Evolutionary conservation across 495 filamentous ascomycete species (phyloP), one percentile per base, ranked within the genome.

Genomic region (Talaromyces adpressus): DNA sequence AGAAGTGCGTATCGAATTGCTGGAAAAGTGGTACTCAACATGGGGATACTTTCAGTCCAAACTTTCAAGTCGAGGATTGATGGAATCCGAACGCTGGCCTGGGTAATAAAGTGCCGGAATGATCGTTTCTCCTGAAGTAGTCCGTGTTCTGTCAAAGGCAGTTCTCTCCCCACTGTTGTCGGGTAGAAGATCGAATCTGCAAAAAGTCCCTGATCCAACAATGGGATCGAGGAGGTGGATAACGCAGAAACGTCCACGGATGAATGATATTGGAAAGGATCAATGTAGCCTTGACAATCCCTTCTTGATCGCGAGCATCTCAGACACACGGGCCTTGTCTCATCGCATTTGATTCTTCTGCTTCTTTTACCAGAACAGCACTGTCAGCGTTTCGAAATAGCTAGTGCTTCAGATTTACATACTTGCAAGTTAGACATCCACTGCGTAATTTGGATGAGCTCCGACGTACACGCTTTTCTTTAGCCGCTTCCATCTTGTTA

Each of bases 351-450:
- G 8, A 58, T 58, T 22, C 29, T 58, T 22, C 56, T 58, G 53
- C 18, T 7, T 32, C 53, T 58, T 58, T 27, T 3, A 6, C 52
- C 27, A 4, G 5, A 22, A 2, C 1, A 36, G 9, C 2, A 2
- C 8, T 36, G 56, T 58, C 29, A 58, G 56, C 56, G 12, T 1
- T 34, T 1, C 20, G 4, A 11, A 36, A 58, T 32, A 36, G 12
- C 14, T 36, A 2, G 2, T 6, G 11, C 51, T 9, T 22, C 5
- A 7, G 8, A 54, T 54, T 20, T 11, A 54, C 51, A 23, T 54
- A 58, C 56, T 58, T 36, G 56, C 56, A 58, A 20, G 56, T 58
- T 8, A 58, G 56, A 36, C 56, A 58, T 8, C 56, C 56, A 58
- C 56, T 58, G 56, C 56, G 56, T 22, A 22, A 36, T 14, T 58